A percentile compares a stretch with the other conserved stretches of the same genome.
phyloP scores from a whole-genome alignment of 148 eudicot genomes.

The Rhododendron ovatum region DNA sequence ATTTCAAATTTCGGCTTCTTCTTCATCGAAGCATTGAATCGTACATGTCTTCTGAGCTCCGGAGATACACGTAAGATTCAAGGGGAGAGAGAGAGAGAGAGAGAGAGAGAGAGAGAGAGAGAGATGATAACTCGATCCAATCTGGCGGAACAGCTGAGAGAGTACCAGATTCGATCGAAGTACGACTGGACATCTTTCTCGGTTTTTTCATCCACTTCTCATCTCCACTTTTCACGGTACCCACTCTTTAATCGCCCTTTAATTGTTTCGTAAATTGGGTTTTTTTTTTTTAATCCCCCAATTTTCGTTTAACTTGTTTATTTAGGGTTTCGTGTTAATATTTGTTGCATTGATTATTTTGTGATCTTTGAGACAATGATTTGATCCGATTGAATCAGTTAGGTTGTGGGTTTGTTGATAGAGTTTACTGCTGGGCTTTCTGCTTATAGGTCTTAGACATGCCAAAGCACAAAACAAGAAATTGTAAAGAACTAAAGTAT shows the following conservation, averaged over 20 bases:
- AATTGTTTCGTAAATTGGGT: background rate
- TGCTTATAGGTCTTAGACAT: background rate
- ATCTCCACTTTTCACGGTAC: slow-evolving; percentile 65
- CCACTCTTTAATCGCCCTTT: background rate
- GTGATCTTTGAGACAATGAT: background rate
- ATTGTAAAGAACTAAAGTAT: background rate
- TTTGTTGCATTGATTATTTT: background rate
- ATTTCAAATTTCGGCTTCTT: background rate
- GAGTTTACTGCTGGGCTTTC: background rate
- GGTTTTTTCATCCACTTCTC: slow-evolving; percentile 66
- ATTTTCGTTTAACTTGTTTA: background rate
- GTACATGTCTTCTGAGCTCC: slow-evolving; percentile 5
- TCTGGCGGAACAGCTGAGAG: slow-evolving; percentile 87
- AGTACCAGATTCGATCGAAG: slow-evolving; percentile 87
- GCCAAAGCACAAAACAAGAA: background rate
- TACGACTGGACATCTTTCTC: slow-evolving; percentile 87
- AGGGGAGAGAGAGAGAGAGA: slow-evolving; percentile 8
- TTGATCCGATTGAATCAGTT: slow-evolving; percentile 1
- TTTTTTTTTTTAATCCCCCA: background rate
- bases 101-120: background rate
- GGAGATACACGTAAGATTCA: background rate
- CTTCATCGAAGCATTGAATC: background rate
- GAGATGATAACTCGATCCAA: slow-evolving; percentile 88
- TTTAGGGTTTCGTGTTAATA: background rate
- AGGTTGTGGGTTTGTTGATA: background rate